phyloP scores from a whole-genome alignment of 2,329 filamentous ascomycete genomes.

The Xylaria hypoxylon region DNA sequence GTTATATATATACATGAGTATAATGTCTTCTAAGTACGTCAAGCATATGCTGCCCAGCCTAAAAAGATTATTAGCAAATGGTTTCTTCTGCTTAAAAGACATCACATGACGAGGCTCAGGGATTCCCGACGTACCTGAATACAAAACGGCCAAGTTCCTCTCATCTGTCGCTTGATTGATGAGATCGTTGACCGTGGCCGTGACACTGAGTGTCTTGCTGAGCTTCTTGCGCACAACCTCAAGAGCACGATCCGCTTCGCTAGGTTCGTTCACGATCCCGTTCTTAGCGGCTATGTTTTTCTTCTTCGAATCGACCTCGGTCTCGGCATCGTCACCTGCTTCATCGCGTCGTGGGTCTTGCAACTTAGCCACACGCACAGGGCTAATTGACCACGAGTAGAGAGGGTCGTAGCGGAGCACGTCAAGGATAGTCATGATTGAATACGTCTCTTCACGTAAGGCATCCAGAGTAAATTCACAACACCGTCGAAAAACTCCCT shows the following conservation, averaged over 20 bases:
- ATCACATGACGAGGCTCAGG: background rate
- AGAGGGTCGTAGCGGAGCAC: slow-evolving; percentile 98
- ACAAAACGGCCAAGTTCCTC: slow-evolving; percentile 89
- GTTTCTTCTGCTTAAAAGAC: background rate
- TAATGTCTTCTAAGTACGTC: slow-evolving; percentile 37
- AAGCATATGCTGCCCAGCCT: slow-evolving; percentile 60
- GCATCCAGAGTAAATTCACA: slow-evolving; percentile 98
- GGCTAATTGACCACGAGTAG: slow-evolving; percentile 93
- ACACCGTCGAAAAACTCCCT: slow-evolving; percentile 96
- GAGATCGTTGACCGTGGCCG: slow-evolving; percentile 94
- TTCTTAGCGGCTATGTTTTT: slow-evolving; percentile 50
- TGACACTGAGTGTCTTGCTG: slow-evolving; percentile 91
- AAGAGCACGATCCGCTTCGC: slow-evolving; percentile 89
- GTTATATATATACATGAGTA: slow-evolving; percentile 32
- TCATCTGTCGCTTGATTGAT: slow-evolving; percentile 97
- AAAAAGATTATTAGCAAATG: slow-evolving; percentile 36
- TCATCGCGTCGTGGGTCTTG: slow-evolving; percentile 70
- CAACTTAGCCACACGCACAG: slow-evolving; percentile 71
- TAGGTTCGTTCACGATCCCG: slow-evolving; percentile 65
- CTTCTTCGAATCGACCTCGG: slow-evolving; percentile 57
- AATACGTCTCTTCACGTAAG: slow-evolving; percentile 92
- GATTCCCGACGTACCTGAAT: slow-evolving; percentile 70
- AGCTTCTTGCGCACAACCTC: slow-evolving; percentile 97
- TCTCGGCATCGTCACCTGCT: slow-evolving; percentile 52
- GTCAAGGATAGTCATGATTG: slow-evolving; percentile 98